These are phyloP conservation scores for Salix viminalis DNA, from an alignment of 345 rosid genomes.

Conservation along the genomic window DNA sequence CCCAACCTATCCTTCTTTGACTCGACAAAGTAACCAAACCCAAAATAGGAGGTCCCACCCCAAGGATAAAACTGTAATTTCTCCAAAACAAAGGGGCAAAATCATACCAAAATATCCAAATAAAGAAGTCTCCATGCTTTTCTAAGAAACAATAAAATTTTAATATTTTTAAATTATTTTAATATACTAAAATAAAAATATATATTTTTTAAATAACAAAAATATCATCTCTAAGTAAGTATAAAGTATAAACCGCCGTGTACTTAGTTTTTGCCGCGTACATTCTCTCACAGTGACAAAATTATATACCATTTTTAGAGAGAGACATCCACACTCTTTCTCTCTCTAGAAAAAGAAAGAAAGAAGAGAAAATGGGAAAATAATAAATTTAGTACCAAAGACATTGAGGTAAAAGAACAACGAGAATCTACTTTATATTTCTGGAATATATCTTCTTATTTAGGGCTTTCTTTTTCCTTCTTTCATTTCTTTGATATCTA, in stretches of 20 bases:
- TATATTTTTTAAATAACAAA: too few species aligned
- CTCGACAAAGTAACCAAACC: neutral
- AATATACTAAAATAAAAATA: too few species aligned
- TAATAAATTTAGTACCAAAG: neutral
- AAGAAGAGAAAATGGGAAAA: neutral
- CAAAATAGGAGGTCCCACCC: neutral
- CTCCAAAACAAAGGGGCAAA: neutral
- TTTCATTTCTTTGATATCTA: slow-evolving; percentile 10
- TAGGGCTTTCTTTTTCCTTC: slow-evolving; percentile 12
- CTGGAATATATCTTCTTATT: neutral
- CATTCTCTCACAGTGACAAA: neutral
- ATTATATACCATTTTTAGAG: neutral
- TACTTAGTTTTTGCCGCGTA: slow-evolving; percentile 1
- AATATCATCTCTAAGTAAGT: too few species aligned
- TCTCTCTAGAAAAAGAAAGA: neutral
- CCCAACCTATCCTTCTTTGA: neutral
- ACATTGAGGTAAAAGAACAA: neutral
- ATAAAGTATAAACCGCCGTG: neutral
- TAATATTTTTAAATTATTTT: too few species aligned
- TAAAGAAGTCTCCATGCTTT: neutral
- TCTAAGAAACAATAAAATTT: too few species aligned
- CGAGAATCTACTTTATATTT: neutral
- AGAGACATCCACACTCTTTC: neutral
- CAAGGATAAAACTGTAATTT: neutral
- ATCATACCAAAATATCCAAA: neutral